Percentiles rank a stretch among this genome's conserved stretches.
These are phyloP conservation scores for Ploettnerulaceae sp. DNA, from an alignment of 2,329 filamentous ascomycete species.

Conservation along the genomic window DNA sequence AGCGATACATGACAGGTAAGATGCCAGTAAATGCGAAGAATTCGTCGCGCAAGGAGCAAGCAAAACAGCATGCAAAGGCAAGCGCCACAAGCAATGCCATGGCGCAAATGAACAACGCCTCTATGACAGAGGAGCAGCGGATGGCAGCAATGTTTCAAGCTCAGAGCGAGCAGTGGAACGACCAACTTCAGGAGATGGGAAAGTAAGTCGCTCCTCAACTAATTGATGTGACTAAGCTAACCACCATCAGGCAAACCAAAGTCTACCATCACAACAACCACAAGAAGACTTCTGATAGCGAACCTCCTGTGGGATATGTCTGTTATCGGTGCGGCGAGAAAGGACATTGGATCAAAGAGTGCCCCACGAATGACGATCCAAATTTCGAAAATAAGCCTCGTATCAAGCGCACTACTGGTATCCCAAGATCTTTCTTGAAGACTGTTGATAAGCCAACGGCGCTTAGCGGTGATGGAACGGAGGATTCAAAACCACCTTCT, in stretches of 20 bases:
- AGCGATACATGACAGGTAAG: constrained; percentile 92
- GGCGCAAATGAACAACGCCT: constrained; percentile 62
- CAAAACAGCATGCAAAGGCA: constrained; percentile 49
- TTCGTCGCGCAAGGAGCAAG: constrained; percentile 61
- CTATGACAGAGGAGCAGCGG: constrained; percentile 86
- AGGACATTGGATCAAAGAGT: constrained; percentile 98
- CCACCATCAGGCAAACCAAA: constrained; percentile 50
- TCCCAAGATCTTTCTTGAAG: constrained; percentile 90
- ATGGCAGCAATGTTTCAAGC: constrained; percentile 89
- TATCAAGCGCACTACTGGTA: constrained; percentile 94
- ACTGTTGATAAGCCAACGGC: constrained; percentile 88
- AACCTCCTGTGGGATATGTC: constrained; percentile 88
- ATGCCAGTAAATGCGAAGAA: constrained; percentile 88
- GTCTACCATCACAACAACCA: constrained; percentile 55
- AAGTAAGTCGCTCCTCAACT: constrained; percentile 48
- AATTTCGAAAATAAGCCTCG: constrained; percentile 90
- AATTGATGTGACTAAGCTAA: constrained; percentile 39
- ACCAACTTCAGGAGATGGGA: constrained; percentile 89
- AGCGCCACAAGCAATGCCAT: constrained; percentile 48
- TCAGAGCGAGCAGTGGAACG: constrained; percentile 86
- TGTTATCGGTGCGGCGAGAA: constrained; percentile 96
- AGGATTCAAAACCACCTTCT: constrained; percentile 75
- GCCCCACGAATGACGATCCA: constrained; percentile 96
- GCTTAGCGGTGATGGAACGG: constrained; percentile 67
- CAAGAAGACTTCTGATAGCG: constrained; percentile 79